A percentile compares a stretch with the other conserved stretches of the same genome.
Evolutionary conservation across 2,329 filamentous ascomycete genomes (phyloP).

Genomic region (Verruconis gallopava): DNA sequence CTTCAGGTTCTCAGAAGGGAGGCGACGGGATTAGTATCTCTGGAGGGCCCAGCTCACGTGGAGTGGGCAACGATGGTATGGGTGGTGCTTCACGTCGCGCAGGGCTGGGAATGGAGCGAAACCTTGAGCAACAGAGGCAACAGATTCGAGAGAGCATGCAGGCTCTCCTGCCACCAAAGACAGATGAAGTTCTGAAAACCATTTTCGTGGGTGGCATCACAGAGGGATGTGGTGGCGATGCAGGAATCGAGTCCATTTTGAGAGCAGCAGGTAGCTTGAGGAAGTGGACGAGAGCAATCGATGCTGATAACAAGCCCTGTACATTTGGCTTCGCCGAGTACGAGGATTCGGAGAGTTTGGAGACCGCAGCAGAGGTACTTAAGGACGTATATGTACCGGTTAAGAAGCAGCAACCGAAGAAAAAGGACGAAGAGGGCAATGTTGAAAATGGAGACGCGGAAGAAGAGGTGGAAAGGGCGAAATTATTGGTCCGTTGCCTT

Average conservation of each 20-base stretch:
- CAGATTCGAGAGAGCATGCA: conserved; percentile 56
- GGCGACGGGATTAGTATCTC: conserved; percentile 26
- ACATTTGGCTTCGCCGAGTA: conserved; percentile 94
- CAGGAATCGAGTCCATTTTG: conserved; percentile 66
- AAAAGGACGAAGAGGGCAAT: conserved; percentile 24
- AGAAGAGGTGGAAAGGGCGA: conserved; percentile 50
- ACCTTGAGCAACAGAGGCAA: conserved; percentile 50
- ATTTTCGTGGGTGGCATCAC: conserved; percentile 83
- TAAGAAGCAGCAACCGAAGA: conserved; percentile 52
- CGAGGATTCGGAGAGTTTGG: conserved; percentile 79
- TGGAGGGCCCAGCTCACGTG: conserved; percentile 33
- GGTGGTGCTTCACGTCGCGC: too few species aligned
- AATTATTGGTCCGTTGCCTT: conserved; percentile 47
- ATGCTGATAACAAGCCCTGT: conserved; percentile 68
- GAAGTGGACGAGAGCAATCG: conserved; percentile 70
- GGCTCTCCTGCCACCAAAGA: conserved; percentile 65
- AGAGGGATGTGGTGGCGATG: conserved; percentile 62
- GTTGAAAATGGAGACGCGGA: conserved; percentile 28
- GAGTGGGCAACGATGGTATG: conserved; percentile 21
- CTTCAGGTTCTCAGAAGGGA: conserved; percentile 44
- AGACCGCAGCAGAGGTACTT: conserved; percentile 72
- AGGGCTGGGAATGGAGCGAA: conserved; percentile 44
- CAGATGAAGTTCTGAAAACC: conserved; percentile 82
- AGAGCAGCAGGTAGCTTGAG: conserved; percentile 64
- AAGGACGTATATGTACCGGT: conserved; percentile 69